Conservation (phyloP, 176 grass and related monocot genomes). For the Avena eriantha region DNA sequence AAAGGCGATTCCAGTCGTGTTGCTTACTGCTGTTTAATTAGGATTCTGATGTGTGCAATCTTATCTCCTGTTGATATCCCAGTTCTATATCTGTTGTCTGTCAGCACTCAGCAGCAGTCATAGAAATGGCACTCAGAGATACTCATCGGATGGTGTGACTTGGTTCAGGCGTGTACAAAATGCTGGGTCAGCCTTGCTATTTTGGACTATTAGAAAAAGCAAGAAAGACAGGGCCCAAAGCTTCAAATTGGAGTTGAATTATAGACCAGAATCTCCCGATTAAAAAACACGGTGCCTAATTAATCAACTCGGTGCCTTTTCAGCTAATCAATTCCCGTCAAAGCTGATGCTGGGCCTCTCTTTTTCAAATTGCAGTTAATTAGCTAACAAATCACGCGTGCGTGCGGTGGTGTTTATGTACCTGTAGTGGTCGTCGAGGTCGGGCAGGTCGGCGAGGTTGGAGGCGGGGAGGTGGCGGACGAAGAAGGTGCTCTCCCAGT, state of each 20-base stretch:
- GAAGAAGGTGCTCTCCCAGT: slow-evolving; percentile 99
- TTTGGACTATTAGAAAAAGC: background rate
- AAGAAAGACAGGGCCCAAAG: background rate
- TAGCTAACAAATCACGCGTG: background rate
- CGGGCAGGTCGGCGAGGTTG: slow-evolving; percentile 62
- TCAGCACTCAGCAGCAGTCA: background rate
- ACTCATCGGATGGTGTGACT: background rate
- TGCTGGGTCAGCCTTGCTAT: slow-evolving; percentile 3
- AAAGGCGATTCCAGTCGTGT: slow-evolving; percentile 28
- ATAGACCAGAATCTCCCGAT: background rate
- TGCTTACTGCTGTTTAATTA: background rate
- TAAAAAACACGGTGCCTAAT: background rate
- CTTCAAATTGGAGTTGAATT: background rate
- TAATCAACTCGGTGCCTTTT: background rate
- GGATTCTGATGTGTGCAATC: background rate
- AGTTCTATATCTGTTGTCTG: background rate
- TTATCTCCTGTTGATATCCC: background rate
- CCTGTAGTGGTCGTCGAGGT: slow-evolving; percentile 83
- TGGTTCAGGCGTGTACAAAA: background rate
- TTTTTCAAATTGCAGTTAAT: background rate
- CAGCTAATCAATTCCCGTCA: background rate
- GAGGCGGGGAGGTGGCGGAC: slow-evolving; percentile 74
- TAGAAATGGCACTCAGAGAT: background rate
- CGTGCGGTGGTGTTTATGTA: background rate
- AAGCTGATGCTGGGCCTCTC: slow-evolving; percentile 1